Evolutionary conservation across 108 stramenopile species (phyloP), one percentile per base, ranked within the genome.

Genomic region (Cyclotella sp.): DNA sequence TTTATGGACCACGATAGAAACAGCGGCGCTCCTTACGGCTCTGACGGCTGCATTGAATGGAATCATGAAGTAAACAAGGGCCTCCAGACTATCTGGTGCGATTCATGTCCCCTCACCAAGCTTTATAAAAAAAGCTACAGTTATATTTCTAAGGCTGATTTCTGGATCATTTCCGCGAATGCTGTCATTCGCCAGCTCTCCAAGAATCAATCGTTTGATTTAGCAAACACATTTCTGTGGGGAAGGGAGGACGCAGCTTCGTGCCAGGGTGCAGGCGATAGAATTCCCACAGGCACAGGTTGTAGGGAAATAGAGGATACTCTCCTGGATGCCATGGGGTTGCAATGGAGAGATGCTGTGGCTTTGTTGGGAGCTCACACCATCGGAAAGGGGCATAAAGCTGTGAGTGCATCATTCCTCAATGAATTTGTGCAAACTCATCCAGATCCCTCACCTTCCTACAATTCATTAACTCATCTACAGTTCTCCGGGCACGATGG

Each of bases 361-460:
- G 84, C 87, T 41, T 68, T 81, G 21, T 67, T 84, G 62, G 79
- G 83, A 15, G 79, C 69, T 28, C 79, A 84, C 60, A 80, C 83
- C 8, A 79, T 81, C 14, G 83, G 79, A 11, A 67, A 73, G 26
- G 75, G 75, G 43, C 40, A 69, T 13, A 39, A 49, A 54, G 43
- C 18, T 45, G 71, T 72, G 46, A 71, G 77, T 39, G 34, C 24
- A 34, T 34, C 34, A 34, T 34, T 34, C 34, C 34, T 34, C n/a
- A 34, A 34, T 2, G 34, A 34, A 5, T 34, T 6, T 34, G 34
- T 34, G 34, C 6, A 34, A 6, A 5, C 34, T 34, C 6, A 34
- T 34, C 6, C 34, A 34, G 34, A 34, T 5, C 2, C 6, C 34
- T 34, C 6, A 34, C 34, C 6, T 34, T 34, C 34, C 34, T 34